Evolutionary conservation across 768 basidiomycete species (phyloP), one percentile per base, ranked within the genome.

Genomic region (Mycena galericulata): DNA sequence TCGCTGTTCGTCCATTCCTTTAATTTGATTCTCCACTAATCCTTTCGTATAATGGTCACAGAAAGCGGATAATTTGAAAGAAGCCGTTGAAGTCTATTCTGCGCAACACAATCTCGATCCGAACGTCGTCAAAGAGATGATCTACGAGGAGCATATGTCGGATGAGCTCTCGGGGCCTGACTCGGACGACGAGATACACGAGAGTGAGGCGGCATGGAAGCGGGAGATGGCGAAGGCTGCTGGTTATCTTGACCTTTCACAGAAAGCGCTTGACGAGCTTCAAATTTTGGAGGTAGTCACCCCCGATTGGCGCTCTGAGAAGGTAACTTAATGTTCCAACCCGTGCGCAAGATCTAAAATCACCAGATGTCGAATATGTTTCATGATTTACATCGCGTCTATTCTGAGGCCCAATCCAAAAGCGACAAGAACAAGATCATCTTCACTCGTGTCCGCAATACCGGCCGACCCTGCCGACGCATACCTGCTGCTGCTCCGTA

Each of bases 401-500:
- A 36, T 12, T 59, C 30, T 26, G 30, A 6, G 43, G 24, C 22
- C 27, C 43, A 30, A 22, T 47, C 5, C 43, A 59, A 17, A 41
- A 36, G 38, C 12, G 55, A 56, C n/a, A 56, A 18, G 18, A 56
- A 56, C 10, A 11, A 5, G 3, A 56, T 56, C 27, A 17, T 24
- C 12, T 56, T 26, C 38, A 56, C 41, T 27, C 55, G 55, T 8
- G 55, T 56, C 29, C 41, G 57, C 43, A 27, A 20, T n/a, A 24
- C 45, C 11, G 29, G 10, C 43, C 45, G 43, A 18, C 43, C 43
- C 14, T 47, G 26, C 12, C 11, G 26, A 2, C 57, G 57, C 20
- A 59, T 59, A n/a, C 57, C 57, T 15, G 57, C 43, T 14, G 10
- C 22, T 32, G 20, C 57, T 8, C 57, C 57, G 7, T 59, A 40